These are phyloP conservation scores for Clavaria fumosa DNA, from an alignment of 768 basidiomycete genomes.

Conservation along the genomic window DNA sequence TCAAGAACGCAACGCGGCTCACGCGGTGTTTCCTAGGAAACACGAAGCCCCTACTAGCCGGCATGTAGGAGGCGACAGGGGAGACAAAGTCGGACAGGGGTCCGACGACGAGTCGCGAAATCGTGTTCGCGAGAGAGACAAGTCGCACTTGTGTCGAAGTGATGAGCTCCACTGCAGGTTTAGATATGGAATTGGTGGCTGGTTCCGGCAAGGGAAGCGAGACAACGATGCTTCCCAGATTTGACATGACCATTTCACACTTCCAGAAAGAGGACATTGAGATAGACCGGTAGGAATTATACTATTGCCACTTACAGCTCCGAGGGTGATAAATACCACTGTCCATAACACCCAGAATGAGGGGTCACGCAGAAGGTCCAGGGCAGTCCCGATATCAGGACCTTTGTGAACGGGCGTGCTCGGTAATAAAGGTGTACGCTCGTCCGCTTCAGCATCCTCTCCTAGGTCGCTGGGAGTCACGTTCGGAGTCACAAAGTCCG, in stretches of 20 bases:
- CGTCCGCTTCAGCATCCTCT: constrained; percentile 6
- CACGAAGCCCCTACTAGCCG: constrained; percentile 19
- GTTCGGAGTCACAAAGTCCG: background rate
- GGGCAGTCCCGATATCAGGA: constrained; percentile 3
- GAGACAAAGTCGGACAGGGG: constrained; percentile 60
- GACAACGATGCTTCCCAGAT: constrained; percentile 61
- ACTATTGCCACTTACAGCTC: constrained; percentile 7
- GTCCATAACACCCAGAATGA: constrained; percentile 9
- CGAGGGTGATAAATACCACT: constrained; percentile 6
- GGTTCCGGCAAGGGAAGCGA: constrained; percentile 35
- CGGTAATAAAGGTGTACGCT: constrained; percentile 9
- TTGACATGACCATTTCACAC: constrained; percentile 75
- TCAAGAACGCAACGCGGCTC: constrained; percentile 49
- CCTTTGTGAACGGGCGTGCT: background rate
- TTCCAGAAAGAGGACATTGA: too few relatives aligned
- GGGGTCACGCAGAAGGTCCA: constrained; percentile 8
- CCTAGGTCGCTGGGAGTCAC: background rate
- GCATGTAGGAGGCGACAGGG: constrained; percentile 35
- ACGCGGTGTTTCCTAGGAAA: constrained; percentile 35
- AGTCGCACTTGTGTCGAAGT: constrained; percentile 54
- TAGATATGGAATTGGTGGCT: constrained; percentile 5
- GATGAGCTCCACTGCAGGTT: constrained; percentile 18
- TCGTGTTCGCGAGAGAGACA: constrained; percentile 56
- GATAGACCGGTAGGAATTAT: too few relatives aligned
- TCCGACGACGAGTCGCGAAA: constrained; percentile 52